Percentiles rank a stretch among this genome's conserved stretches.
Conservation (phyloP, 345 rosid genomes). For the Eucalyptus regnans region DNA sequence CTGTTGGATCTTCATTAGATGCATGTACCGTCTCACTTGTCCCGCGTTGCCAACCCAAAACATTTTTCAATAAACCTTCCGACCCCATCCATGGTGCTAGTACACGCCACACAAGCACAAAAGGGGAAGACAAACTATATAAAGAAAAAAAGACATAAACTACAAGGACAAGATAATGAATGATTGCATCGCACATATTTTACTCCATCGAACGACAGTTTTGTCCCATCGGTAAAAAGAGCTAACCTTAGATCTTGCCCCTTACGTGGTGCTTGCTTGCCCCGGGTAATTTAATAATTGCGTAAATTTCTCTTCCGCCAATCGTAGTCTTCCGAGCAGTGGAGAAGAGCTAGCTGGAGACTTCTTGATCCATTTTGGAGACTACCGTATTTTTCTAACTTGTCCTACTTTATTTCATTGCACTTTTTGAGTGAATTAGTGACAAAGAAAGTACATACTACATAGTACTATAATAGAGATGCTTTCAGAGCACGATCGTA, state of each 20-base stretch:
- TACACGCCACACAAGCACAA: background rate
- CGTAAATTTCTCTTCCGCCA: background rate
- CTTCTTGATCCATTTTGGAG: background rate
- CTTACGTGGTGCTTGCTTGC: background rate
- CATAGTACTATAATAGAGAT: background rate
- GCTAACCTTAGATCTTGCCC: background rate
- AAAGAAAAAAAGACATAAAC: background rate
- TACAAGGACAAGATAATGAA: background rate
- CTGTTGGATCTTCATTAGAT: background rate
- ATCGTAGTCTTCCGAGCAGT: background rate
- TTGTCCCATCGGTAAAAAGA: background rate
- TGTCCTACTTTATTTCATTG: background rate
- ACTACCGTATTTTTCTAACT: background rate
- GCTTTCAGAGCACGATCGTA: background rate
- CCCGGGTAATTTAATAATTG: background rate
- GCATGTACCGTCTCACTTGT: background rate
- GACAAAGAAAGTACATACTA: background rate
- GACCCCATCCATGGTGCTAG: background rate
- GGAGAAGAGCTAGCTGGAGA: background rate
- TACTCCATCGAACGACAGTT: background rate
- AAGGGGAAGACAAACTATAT: background rate
- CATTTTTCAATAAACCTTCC: background rate
- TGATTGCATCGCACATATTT: background rate
- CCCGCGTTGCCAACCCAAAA: background rate
- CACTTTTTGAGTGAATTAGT: background rate